phyloP scores from a whole-genome alignment of 768 basidiomycete genomes.

The Hemileccinum rubropunctum region DNA sequence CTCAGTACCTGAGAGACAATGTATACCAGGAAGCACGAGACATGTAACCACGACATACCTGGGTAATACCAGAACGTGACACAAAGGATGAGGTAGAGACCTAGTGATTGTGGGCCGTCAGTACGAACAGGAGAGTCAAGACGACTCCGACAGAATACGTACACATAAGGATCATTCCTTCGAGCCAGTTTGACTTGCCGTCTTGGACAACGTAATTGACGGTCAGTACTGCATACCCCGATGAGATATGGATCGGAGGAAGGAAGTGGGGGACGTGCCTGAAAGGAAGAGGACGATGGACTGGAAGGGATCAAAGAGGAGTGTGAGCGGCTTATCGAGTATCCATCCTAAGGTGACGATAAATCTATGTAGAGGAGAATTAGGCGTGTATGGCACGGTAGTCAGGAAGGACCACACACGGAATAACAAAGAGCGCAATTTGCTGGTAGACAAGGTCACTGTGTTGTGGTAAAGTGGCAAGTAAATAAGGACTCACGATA shows the following conservation, averaged over 20 bases:
- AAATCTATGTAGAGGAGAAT: constrained; percentile 41
- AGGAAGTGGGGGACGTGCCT: constrained; percentile 15
- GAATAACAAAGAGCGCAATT: constrained; percentile 68
- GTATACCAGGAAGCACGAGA: neutral
- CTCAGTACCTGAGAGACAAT: neutral
- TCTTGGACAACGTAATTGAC: constrained; percentile 86
- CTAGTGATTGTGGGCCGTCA: constrained; percentile 18
- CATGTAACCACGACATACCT: constrained; percentile 27
- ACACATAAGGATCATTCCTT: constrained; percentile 77
- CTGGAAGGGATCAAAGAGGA: constrained; percentile 88
- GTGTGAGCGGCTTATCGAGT: constrained; percentile 71
- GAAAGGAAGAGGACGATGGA: constrained; percentile 36
- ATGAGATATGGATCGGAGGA: neutral
- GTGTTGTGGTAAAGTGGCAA: neutral
- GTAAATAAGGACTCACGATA: constrained; percentile 48
- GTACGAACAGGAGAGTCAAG: neutral
- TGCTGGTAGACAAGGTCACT: constrained; percentile 43
- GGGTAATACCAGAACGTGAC: constrained; percentile 56
- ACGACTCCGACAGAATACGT: constrained; percentile 10
- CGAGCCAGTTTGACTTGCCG: constrained; percentile 88
- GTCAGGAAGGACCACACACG: constrained; percentile 34
- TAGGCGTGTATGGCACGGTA: constrained; percentile 3
- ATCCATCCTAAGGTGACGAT: constrained; percentile 82
- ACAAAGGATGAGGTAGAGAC: constrained; percentile 55
- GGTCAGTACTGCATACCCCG: constrained; percentile 52